Base-by-base conservation (phyloP, 805 yeast genomes). In the Starmerella bombicola region DNA sequence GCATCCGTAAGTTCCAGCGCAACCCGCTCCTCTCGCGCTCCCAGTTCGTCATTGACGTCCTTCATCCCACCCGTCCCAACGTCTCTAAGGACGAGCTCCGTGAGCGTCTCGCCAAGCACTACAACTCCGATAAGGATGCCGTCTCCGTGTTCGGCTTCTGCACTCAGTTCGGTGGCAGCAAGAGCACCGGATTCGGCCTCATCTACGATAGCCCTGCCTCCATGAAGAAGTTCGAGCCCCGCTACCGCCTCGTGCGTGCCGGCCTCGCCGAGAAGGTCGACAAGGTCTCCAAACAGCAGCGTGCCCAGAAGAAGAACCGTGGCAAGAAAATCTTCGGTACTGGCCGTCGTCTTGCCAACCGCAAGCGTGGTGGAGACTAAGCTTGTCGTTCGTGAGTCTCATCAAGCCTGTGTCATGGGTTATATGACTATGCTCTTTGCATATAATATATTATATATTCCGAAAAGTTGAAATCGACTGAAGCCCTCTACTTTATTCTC, bases 301-400 rank as follows among this genome's bases (percentile, higher is more conserved):
- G 98, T 79, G 91, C 91, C 74, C 97, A 88, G 78, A 84, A 81
- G 85, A 88, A 91, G 86, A 91, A 91, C 94, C 85, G 96, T 50
- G 95, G 81, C 66, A 79, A 80, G 85, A 91, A 91, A 82, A 70
- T 83, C 80, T 85, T 88, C 65, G 99, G 99, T 80, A 91, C 98
- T 63, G 93, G 86, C 65, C 80, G 76, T 69, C 77, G 82, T 70
- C 80, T 78, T 70, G 93, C 94, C 70, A 86, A 85, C 60, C 60
- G 65, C 46, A 52, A 52, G 55, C 57, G 57, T 37, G 52, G 45
- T 13, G 35, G 30, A 26, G 49, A 45, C 44, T 45, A 45, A 45
- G 35, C 43, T 23, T 9, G 21, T 8, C 18, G 17, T 3, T 32
- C 15, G 26, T 15, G 22, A 13, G 15, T 10, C 19, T 16, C 34